Evolutionary conservation across 225 moss, liverwort and hornwort genomes (phyloP).

Genomic region (Polytrichum formosum): DNA sequence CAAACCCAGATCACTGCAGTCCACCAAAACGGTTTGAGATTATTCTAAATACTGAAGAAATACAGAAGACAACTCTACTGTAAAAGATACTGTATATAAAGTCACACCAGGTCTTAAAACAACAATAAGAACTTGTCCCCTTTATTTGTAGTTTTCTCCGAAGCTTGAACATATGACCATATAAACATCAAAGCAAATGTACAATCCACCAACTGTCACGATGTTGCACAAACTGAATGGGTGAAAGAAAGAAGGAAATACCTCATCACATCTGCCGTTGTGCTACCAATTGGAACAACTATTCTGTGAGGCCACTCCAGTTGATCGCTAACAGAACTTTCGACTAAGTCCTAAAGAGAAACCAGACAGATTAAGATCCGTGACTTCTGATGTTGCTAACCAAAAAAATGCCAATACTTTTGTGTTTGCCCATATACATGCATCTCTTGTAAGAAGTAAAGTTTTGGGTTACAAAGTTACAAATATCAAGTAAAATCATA

Average conservation of each 20-base stretch:
- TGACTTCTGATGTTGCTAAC: background rate
- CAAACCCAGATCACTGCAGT: constrained; percentile 67
- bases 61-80: too few species aligned
- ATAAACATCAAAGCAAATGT: too few species aligned
- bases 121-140: background rate
- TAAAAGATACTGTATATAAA: too few species aligned
- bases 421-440: too few species aligned
- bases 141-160: too few species aligned
- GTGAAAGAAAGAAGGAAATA: constrained; percentile 8
- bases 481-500: too few species aligned
- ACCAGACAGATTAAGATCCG: background rate
- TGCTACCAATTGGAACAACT: constrained; percentile 66
- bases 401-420: too few species aligned
- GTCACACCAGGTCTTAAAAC: background rate
- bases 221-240: background rate
- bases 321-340: constrained; percentile 69
- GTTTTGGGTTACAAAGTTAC: too few species aligned
- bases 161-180: too few species aligned
- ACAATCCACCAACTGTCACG: too few species aligned
- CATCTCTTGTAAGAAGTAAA: too few species aligned
- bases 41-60: background rate
- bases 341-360: constrained; percentile 71
- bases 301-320: constrained; percentile 94
- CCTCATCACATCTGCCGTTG: constrained; percentile 59
- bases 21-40: constrained; percentile 1